phyloP scores from a whole-genome alignment of 495 filamentous ascomycete species.

The Lasiosphaeria ovina region DNA sequence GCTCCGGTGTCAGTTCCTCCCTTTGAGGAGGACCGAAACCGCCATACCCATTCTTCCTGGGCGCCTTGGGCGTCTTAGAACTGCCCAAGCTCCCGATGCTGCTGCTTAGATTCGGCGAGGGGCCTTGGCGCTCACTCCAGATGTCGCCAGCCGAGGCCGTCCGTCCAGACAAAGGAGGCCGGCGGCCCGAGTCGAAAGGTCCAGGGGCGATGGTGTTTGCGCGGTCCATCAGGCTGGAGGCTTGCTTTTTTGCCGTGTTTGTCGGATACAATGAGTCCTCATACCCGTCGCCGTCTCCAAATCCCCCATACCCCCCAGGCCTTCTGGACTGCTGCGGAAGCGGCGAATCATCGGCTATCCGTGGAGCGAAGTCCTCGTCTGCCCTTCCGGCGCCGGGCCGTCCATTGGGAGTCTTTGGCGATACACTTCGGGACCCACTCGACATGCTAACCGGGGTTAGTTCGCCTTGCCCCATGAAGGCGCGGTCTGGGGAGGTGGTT shows the following conservation, averaged over 20 bases:
- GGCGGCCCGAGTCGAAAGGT: constrained; percentile 54
- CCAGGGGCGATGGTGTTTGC: constrained; percentile 67
- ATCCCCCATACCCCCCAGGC: constrained; percentile 41
- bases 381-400: constrained; percentile 34
- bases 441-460: constrained; percentile 61
- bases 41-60: constrained; percentile 50
- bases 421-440: constrained; percentile 54
- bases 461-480: constrained; percentile 57
- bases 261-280: constrained; percentile 32
- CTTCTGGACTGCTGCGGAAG: constrained; percentile 29
- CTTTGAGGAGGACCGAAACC: constrained; percentile 44
- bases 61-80: constrained; percentile 35
- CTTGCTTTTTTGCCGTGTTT: constrained; percentile 43
- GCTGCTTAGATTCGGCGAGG: constrained; percentile 40
- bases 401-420: constrained; percentile 52
- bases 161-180: constrained; percentile 26
- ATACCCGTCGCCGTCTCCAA: constrained; percentile 53
- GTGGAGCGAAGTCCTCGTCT: constrained; percentile 42
- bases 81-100: constrained; percentile 36
- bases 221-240: constrained; percentile 51
- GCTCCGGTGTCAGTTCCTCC: constrained; percentile 32
- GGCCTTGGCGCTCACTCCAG: constrained; percentile 34
- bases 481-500: constrained; percentile 53
- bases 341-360: constrained; percentile 34
- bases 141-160: constrained; percentile 18